Evolutionary conservation across 768 basidiomycete genomes (phyloP).

Genomic region (Suillus subluteus): DNA sequence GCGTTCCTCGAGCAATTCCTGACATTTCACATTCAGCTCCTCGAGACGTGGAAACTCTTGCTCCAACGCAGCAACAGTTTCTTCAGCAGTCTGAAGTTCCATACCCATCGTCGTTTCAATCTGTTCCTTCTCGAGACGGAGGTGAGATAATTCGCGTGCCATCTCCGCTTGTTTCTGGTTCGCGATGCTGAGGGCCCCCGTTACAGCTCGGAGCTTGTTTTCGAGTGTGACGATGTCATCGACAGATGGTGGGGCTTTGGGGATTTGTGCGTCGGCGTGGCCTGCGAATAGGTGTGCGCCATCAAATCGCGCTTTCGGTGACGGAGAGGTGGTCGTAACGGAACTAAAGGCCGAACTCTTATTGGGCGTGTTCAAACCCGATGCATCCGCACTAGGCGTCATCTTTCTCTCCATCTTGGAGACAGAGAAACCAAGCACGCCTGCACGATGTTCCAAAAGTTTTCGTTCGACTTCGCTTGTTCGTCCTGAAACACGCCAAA

Average conservation of each 20-base stretch:
- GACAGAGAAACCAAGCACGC: slow-evolving; percentile 74
- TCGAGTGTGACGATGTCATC: slow-evolving; percentile 58
- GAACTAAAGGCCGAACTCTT: slow-evolving; percentile 57
- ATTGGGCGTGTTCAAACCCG: slow-evolving; percentile 57
- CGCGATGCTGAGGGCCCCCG: slow-evolving; percentile 58
- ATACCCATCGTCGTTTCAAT: slow-evolving; percentile 64
- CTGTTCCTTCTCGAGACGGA: slow-evolving; percentile 70
- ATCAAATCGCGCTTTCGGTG: slow-evolving; percentile 67
- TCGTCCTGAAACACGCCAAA: slow-evolving; percentile 68
- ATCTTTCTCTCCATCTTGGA: slow-evolving; percentile 66
- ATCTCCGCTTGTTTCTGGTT: slow-evolving; percentile 65
- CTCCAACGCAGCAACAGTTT: slow-evolving; percentile 61
- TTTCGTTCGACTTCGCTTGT: slow-evolving; percentile 62
- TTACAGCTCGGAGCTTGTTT: slow-evolving; percentile 63
- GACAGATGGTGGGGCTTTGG: slow-evolving; percentile 46
- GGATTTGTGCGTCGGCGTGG: slow-evolving; percentile 66
- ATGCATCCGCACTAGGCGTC: slow-evolving; percentile 38
- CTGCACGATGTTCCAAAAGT: slow-evolving; percentile 82
- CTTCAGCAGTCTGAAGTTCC: slow-evolving; percentile 70
- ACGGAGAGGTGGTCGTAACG: slow-evolving; percentile 41
- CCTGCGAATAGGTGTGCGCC: slow-evolving; percentile 87
- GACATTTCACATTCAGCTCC: slow-evolving; percentile 49
- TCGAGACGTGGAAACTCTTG: slow-evolving; percentile 55
- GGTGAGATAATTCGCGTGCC: slow-evolving; percentile 60
- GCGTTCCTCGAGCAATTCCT: slow-evolving; percentile 53